A percentile compares a stretch with the other conserved stretches of the same genome.
phyloP scores from a whole-genome alignment of 2,329 filamentous ascomycete species.

The Fusarium sambucinum region DNA sequence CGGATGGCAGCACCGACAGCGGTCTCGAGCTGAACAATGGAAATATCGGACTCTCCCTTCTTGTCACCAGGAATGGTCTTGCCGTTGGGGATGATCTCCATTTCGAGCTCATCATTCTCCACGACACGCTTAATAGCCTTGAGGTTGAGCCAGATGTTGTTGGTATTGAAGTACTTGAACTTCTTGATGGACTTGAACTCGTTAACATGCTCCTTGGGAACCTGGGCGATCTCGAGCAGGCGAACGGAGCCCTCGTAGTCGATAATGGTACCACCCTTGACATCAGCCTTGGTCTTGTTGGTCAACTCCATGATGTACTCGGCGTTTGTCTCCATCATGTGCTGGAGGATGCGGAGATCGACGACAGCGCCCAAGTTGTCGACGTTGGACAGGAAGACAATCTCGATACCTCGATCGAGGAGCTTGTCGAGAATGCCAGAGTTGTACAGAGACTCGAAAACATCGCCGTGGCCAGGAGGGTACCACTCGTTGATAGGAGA shows the following conservation, averaged over 20 bases:
- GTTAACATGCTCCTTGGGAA: constrained; percentile 99
- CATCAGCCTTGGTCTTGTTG: constrained; percentile 99
- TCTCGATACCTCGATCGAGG: constrained; percentile 93
- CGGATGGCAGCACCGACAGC: constrained; percentile 98
- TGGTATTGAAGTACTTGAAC: constrained; percentile 99
- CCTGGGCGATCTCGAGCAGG: constrained; percentile 97
- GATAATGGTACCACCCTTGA: constrained; percentile 99
- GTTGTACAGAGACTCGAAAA: constrained; percentile 99
- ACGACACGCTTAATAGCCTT: constrained; percentile 98
- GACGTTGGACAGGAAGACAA: constrained; percentile 98
- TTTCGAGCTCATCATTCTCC: constrained; percentile 96
- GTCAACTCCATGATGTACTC: constrained; percentile 99
- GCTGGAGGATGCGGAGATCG: constrained; percentile 96
- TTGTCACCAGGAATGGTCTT: constrained; percentile 99
- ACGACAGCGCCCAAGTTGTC: constrained; percentile 99
- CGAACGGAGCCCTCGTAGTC: constrained; percentile 98
- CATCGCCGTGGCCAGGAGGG: constrained; percentile 98
- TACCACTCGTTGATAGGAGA: constrained; percentile 97
- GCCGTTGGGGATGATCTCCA: constrained; percentile 99
- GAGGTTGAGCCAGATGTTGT: constrained; percentile 99
- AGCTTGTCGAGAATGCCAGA: constrained; percentile 98
- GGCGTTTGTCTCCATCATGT: constrained; percentile 97
- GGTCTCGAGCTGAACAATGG: constrained; percentile 97
- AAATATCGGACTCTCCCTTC: constrained; percentile 99
- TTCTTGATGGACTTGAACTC: constrained; percentile 99